Evolutionary conservation across 225 moss, liverwort and hornwort species (phyloP), one percentile per base, ranked within the genome.

Genomic region (Anthoceros angustus): DNA sequence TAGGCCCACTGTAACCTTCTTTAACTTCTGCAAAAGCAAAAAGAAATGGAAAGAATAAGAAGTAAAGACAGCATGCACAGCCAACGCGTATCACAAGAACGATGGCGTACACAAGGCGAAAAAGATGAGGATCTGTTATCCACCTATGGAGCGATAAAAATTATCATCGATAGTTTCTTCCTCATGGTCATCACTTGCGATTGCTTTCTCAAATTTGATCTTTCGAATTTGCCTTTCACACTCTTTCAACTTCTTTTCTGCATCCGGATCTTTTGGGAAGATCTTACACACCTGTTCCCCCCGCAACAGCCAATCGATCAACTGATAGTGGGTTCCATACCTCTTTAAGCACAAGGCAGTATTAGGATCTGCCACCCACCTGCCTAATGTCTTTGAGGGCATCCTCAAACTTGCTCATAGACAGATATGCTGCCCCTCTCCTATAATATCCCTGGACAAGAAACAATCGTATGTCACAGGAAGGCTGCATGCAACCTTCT

Each of bases 191-290:
- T 84, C 80, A 50, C 73, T 45, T 42, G 98, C 92, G 68, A 98
- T 98, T 9, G 98, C 98, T 68, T 84, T 87, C 74, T 89, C 98
- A 70, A 92, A 98, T 75, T 74, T 98, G 65, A 84, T 76, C 81
- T 92, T 98, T 18, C 82, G 71, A 66, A 89, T 77, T 64, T 88
- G 86, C 72, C 92, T 98, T 64, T 98, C 92, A 73, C 98, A 98
- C 73, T 98, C 92, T 63, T 80, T 98, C 72, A 98, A 81, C 73
- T 92, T 98, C 67, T 77, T 89, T 32, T 67, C 69, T 18, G 98
- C 98, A 83, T 98, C 98, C 62, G 92, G 98, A 75, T 98, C 98
- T 75, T 84, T 92, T 4, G 98, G 98, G 64, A 84, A 86, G 70
- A 98, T 87, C 71, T 75, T 92, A 67, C 81, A 80, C 42, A 98